Conservation (phyloP, 495 filamentous ascomycete genomes). For the Penicillium bovifimosum region DNA sequence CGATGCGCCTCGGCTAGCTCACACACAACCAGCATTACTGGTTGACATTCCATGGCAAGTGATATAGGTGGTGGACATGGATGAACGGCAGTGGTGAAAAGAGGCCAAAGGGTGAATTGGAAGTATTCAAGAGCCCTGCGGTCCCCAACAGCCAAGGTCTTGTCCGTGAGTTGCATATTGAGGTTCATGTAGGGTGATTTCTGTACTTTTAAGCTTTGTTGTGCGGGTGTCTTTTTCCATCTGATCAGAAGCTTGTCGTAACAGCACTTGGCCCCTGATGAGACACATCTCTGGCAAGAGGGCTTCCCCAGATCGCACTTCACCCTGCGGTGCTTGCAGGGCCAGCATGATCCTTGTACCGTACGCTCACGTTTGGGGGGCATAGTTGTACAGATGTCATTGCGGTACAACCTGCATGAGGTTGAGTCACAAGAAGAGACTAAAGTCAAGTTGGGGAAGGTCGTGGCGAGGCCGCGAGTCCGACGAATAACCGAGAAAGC, state of each 20-base stretch:
- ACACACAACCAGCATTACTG: constrained; percentile 24
- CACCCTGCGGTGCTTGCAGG: constrained; percentile 34
- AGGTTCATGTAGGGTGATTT: constrained; percentile 9
- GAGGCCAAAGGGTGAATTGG: constrained; percentile 15
- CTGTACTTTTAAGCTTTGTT: constrained; percentile 16
- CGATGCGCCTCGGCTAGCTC: constrained; percentile 27
- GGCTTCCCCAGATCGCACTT: constrained; percentile 30
- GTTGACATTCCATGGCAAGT: constrained; percentile 19
- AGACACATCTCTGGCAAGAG: constrained; percentile 27
- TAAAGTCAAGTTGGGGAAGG: not conserved
- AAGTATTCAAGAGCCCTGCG: constrained; percentile 17
- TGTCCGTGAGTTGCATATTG: constrained; percentile 8
- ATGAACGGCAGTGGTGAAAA: constrained; percentile 15
- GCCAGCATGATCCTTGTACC: constrained; percentile 35
- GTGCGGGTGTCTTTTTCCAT: constrained; percentile 20
- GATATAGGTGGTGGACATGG: constrained; percentile 28
- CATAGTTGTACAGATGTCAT: constrained; percentile 8
- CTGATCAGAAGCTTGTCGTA: constrained; percentile 33
- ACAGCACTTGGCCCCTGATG: constrained; percentile 28
- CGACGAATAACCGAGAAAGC: not conserved
- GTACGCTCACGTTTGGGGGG: constrained; percentile 28
- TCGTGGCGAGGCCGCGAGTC: too few relatives aligned
- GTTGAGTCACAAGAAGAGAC: not conserved
- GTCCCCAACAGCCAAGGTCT: constrained; percentile 2
- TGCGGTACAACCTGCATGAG: not conserved